Evolutionary conservation across 2,329 filamentous ascomycete species (phyloP), one percentile per base, ranked within the genome.

Genomic region (Pyrenophora seminiperda): DNA sequence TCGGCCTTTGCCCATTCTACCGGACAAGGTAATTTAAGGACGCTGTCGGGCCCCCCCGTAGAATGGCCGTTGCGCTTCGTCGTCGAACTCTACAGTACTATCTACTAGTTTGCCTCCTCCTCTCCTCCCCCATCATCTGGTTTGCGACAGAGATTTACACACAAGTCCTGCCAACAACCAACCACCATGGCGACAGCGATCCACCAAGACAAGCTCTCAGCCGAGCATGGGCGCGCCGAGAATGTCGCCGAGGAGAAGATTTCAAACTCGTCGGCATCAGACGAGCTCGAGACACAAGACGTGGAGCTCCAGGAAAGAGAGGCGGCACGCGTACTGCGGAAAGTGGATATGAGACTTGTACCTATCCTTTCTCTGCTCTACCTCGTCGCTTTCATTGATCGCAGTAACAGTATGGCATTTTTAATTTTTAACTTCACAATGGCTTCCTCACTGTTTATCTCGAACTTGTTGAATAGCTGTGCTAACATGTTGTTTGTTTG

Each of bases 381-480:
- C 38, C 67, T 73, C 1, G 61, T 72, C 17, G 61, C 68, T 2
- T 70, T 70, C 38, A 64, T 72, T 29, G 68, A 72, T 42, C 57
- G 69, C 11, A 65, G 62, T 13, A 72, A 72, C 46, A 67, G 63
- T 66, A 50, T 17, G 47, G n/a, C n/a, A n/a, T n/a, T n/a, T n/a
- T n/a, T n/a, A n/a, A n/a, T n/a, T n/a, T n/a, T n/a, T n/a, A n/a
- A n/a, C n/a, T n/a, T n/a, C n/a, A n/a, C n/a, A n/a, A n/a, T n/a
- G n/a, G n/a, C n/a, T n/a, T n/a, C n/a, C n/a, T n/a, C n/a, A n/a
- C n/a, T n/a, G n/a, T n/a, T n/a, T n/a, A n/a, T n/a, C n/a, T n/a
- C n/a, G n/a, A n/a, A 27, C 29, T 13, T 10, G 9, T 27, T 4
- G 9, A 7, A 9, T 7, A 22, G 18, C n/a, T n/a, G n/a, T 37